Evolutionary conservation across 163 green algal genomes (phyloP).

Genomic region (Botryococcus braunii): DNA sequence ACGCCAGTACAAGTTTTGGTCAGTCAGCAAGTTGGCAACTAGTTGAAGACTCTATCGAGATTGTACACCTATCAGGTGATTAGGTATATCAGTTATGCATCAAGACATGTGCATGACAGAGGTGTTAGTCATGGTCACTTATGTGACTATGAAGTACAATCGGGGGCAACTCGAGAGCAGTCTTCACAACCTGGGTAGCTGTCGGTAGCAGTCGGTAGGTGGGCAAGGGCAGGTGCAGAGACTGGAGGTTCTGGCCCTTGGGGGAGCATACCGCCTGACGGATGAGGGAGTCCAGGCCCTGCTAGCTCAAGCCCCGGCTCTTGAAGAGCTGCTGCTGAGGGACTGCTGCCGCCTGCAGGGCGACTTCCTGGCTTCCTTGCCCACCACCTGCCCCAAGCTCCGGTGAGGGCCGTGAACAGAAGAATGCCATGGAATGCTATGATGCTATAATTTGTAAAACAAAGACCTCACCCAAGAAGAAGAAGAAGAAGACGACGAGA

Average conservation of each 20-base stretch:
- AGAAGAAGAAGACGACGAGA: not conserved
- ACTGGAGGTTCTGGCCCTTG: constrained; percentile 32
- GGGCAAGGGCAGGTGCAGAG: constrained; percentile 13
- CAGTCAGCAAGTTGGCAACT: too few species aligned
- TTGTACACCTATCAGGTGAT: too few species aligned
- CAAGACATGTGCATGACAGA: too few species aligned
- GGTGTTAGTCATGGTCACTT: too few species aligned
- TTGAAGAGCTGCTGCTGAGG: constrained; percentile 30
- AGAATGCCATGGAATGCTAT: not conserved
- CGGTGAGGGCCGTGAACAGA: not conserved
- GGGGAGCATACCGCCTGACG: constrained; percentile 48
- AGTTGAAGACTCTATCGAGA: too few species aligned
- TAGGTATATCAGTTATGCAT: too few species aligned
- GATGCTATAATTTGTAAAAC: not conserved
- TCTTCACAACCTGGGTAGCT: too few species aligned
- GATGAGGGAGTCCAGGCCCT: constrained; percentile 31
- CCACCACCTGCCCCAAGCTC: constrained; percentile 9
- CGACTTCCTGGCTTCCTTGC: constrained; percentile 9
- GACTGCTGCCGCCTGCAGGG: constrained; percentile 24
- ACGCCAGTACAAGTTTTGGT: too few species aligned
- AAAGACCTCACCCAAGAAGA: not conserved
- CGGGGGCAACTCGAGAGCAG: too few species aligned
- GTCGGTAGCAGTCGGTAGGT: constrained; percentile 20
- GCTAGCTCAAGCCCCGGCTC: constrained; percentile 20
- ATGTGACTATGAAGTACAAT: too few species aligned